phyloP scores from a whole-genome alignment of 176 grass and related monocot species.

The Neostapfia colusana region DNA sequence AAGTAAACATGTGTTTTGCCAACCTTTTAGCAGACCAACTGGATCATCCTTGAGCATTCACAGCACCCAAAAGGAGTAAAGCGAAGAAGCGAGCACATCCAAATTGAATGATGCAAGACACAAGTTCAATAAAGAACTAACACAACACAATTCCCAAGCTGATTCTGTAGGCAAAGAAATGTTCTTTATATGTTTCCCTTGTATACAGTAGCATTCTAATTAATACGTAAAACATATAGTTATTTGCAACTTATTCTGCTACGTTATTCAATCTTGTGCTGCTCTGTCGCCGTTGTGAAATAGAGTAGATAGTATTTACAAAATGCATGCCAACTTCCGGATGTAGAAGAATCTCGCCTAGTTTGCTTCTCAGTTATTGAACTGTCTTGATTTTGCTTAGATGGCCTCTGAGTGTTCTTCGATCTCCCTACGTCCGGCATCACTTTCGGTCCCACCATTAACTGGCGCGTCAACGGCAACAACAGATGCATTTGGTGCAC shows the following conservation, averaged over 20 bases:
- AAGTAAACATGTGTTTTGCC: too few relatives aligned
- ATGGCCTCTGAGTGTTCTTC: constrained; percentile 41
- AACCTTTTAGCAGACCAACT: too few relatives aligned
- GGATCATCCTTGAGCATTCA: too few relatives aligned
- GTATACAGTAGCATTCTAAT: constrained; percentile 5
- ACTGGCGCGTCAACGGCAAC: constrained; percentile 7
- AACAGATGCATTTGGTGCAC: constrained; percentile 15
- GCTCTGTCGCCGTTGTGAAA: background rate
- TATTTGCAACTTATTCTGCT: constrained; percentile 7
- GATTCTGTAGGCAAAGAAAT: background rate
- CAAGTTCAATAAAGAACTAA: too few relatives aligned
- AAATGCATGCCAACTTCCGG: background rate
- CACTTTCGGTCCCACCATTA: constrained; percentile 1
- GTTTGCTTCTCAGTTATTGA: background rate
- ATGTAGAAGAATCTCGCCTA: background rate
- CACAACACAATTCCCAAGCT: background rate
- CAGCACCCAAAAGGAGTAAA: background rate
- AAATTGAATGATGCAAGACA: background rate
- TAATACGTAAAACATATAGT: background rate
- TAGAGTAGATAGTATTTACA: constrained; percentile 10
- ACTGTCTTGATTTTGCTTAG: background rate
- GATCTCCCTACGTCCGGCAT: constrained; percentile 26
- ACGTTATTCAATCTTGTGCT: background rate
- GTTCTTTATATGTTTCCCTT: background rate
- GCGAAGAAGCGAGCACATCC: background rate